Evolutionary conservation across 2,329 filamentous ascomycete genomes (phyloP).

Genomic region (Paradendryphiella salina): DNA sequence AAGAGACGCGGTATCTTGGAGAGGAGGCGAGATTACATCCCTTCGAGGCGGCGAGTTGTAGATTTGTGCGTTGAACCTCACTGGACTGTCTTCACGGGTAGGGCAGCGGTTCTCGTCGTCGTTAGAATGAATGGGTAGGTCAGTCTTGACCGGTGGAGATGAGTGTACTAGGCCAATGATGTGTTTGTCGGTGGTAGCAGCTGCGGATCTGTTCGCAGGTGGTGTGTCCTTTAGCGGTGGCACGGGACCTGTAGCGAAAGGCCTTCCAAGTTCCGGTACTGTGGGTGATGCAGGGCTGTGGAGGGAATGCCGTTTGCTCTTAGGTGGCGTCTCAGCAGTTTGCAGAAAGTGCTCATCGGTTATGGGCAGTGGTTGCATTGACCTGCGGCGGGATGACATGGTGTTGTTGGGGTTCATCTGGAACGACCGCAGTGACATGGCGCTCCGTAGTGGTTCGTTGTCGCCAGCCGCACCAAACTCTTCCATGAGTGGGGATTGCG

Average conservation of each 20-base stretch:
- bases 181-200: slow-evolving; percentile 13
- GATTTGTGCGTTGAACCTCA: slow-evolving; percentile 30
- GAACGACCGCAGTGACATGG: slow-evolving; percentile 45
- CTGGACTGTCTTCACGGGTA: slow-evolving; percentile 24
- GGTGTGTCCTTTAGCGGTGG: not conserved
- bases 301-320: slow-evolving; percentile 38
- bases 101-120: slow-evolving; percentile 7
- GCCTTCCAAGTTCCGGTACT: slow-evolving; percentile 13
- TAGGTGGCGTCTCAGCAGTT: slow-evolving; percentile 19
- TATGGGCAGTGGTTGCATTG: slow-evolving; percentile 45
- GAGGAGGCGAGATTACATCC: slow-evolving; percentile 36
- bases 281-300: slow-evolving; percentile 36
- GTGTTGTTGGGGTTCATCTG: slow-evolving; percentile 43
- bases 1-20: slow-evolving; percentile 30
- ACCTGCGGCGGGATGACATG: slow-evolving; percentile 40
- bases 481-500: slow-evolving; percentile 41
- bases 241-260: slow-evolving; percentile 3
- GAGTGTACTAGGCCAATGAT: slow-evolving; percentile 11
- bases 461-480: slow-evolving; percentile 26
- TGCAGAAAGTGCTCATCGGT: slow-evolving; percentile 41
- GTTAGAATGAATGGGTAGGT: not conserved
- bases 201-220: not conserved
- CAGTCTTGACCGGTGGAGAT: slow-evolving; percentile 1
- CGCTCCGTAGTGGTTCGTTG: slow-evolving; percentile 37
- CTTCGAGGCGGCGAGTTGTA: slow-evolving; percentile 34